A percentile compares a stretch with the other conserved stretches of the same genome.
Conservation (phyloP, 495 filamentous ascomycete species). For the Apiosordaria backusii region DNA sequence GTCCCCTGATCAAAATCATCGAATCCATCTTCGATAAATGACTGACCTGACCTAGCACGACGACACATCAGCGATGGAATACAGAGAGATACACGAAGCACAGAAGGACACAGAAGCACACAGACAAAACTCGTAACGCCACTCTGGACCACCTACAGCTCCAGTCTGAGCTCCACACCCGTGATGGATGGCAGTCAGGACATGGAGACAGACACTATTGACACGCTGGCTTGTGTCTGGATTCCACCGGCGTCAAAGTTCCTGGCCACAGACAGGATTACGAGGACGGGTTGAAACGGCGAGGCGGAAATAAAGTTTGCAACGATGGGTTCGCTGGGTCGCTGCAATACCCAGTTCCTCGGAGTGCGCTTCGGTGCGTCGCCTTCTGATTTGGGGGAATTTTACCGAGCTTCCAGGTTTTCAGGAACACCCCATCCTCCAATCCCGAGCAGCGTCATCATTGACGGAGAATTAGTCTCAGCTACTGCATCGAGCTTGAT, state of each 20-base stretch:
- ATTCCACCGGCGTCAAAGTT: background rate
- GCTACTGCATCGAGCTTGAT: background rate
- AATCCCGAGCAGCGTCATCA: background rate
- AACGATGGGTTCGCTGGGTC: background rate
- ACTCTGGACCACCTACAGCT: background rate
- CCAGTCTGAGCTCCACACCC: background rate
- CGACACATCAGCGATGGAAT: background rate
- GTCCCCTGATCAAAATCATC: background rate
- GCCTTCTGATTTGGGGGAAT: background rate
- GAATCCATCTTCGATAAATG: background rate
- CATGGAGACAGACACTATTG: background rate
- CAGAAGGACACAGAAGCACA: background rate
- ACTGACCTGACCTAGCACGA: too few species aligned
- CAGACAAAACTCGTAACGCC: background rate
- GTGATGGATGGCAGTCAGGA: background rate
- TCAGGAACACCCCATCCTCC: background rate
- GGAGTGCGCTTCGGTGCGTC: background rate
- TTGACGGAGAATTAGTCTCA: background rate
- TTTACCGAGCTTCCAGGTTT: slow-evolving; percentile 1
- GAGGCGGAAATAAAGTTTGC: slow-evolving; percentile 8
- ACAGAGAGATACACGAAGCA: background rate
- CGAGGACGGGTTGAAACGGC: background rate
- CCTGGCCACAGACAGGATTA: background rate
- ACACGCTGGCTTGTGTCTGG: background rate
- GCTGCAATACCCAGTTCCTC: background rate